Conservation (phyloP, 73 alveolate species). For the Paraurostyla sp. region DNA sequence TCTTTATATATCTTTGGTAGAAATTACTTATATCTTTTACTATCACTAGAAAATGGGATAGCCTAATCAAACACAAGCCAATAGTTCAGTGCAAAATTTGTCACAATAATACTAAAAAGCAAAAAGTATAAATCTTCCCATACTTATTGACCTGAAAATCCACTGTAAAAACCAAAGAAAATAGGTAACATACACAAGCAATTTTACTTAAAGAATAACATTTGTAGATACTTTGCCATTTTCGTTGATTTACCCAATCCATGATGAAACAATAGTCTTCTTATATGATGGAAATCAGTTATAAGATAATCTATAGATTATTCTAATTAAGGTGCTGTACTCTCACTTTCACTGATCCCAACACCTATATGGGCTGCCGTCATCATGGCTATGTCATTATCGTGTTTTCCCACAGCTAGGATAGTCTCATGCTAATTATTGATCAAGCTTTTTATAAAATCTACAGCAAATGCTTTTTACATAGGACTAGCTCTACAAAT, state of each 20-base stretch:
- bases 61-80: not conserved
- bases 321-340: constrained; percentile 78
- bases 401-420: constrained; percentile 66
- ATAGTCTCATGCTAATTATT: constrained; percentile 20
- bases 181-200: constrained; percentile 73
- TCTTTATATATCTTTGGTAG: not conserved
- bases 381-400: constrained; percentile 69
- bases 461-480: constrained; percentile 92
- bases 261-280: constrained; percentile 72
- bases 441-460: constrained; percentile 80
- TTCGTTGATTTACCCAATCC: constrained; percentile 83
- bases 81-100: not conserved
- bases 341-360: constrained; percentile 64
- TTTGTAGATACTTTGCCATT: constrained; percentile 75
- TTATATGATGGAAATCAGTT: constrained; percentile 67
- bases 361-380: constrained; percentile 57
- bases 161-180: constrained; percentile 76
- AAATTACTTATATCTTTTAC: not conserved
- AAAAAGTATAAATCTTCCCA: constrained; percentile 36
- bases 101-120: not conserved
- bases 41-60: not conserved
- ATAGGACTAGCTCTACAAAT: constrained; percentile 94
- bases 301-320: constrained; percentile 76
- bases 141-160: constrained; percentile 76
- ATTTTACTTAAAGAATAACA: constrained; percentile 78